Conservation (phyloP, 1,284 basidiomycete species). For the Trametes hirsuta region DNA sequence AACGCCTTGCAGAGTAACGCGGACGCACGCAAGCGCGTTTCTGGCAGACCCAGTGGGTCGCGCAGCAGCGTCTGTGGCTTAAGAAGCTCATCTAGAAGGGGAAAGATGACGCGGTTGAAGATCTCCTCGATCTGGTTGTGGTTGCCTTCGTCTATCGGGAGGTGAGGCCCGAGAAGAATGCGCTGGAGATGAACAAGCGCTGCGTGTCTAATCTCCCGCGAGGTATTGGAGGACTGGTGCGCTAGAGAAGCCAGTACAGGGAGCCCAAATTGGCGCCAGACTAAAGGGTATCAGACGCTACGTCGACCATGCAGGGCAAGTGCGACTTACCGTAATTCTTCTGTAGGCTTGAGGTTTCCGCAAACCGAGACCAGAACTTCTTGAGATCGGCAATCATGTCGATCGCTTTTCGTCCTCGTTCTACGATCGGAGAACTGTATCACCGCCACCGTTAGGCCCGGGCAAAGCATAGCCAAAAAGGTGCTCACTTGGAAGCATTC, state of each 20-base stretch:
- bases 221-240: constrained; percentile 85
- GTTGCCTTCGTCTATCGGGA: constrained; percentile 59
- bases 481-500: constrained; percentile 54
- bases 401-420: constrained; percentile 82
- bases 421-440: constrained; percentile 73
- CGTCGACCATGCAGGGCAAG: background rate
- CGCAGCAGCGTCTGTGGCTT: constrained; percentile 81
- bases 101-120: constrained; percentile 92
- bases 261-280: constrained; percentile 83
- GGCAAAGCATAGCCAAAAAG: background rate
- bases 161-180: constrained; percentile 80
- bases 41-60: constrained; percentile 87
- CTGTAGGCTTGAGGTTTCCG: constrained; percentile 50
- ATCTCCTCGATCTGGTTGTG: constrained; percentile 76
- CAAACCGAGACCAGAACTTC: constrained; percentile 60
- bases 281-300: constrained; percentile 43
- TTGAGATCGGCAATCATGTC: constrained; percentile 80
- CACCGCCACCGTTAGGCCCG: background rate
- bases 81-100: constrained; percentile 89
- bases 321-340: constrained; percentile 51
- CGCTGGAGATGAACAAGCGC: constrained; percentile 89
- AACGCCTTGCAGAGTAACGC: constrained; percentile 94
- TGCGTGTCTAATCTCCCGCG: constrained; percentile 83
- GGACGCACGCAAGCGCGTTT: constrained; percentile 87
- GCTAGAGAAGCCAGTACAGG: constrained; percentile 81